Percentiles rank a stretch among this genome's conserved stretches.
phyloP scores from a whole-genome alignment of 345 rosid genomes.

The Dipteronia dyeriana region DNA sequence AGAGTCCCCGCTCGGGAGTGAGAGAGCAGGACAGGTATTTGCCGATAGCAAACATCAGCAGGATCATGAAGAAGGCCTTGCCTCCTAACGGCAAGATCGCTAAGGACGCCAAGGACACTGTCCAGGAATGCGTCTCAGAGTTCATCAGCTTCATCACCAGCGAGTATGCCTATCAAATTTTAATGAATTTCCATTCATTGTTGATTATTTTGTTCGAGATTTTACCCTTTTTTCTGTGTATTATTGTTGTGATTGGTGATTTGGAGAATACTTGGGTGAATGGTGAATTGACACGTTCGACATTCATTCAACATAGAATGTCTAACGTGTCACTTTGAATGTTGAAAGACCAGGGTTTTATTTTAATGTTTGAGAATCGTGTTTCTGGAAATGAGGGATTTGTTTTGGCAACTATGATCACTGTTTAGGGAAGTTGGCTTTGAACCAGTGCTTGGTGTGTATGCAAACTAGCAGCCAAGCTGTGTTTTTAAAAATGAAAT shows the following conservation, averaged over 20 bases:
- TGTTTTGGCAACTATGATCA: not conserved
- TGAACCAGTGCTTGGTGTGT: not conserved
- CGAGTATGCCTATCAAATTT: conserved; percentile 40
- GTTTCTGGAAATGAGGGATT: not conserved
- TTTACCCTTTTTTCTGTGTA: not conserved
- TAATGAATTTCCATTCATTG: not conserved
- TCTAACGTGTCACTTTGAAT: not conserved
- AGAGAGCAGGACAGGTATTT: conserved; percentile 66
- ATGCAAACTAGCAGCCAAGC: not conserved
- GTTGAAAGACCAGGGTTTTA: not conserved
- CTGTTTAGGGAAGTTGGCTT: no score
- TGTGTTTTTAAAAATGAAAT: not conserved
- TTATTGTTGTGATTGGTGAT: not conserved
- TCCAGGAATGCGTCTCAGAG: conserved; percentile 74
- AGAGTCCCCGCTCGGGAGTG: conserved; percentile 56
- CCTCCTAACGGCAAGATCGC: conserved; percentile 69
- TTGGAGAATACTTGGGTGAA: no score
- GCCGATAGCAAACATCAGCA: conserved; percentile 64
- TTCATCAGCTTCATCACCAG: conserved; percentile 69
- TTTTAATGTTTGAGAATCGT: not conserved
- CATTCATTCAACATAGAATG: no score
- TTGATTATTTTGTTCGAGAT: not conserved
- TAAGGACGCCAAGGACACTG: conserved; percentile 68
- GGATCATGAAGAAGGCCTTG: conserved; percentile 75
- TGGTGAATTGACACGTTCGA: no score